A percentile compares a stretch with the other conserved stretches of the same genome.
These are phyloP conservation scores for Ogataea ramenticola DNA, from an alignment of 805 yeast genomes.

Conservation along the genomic window DNA sequence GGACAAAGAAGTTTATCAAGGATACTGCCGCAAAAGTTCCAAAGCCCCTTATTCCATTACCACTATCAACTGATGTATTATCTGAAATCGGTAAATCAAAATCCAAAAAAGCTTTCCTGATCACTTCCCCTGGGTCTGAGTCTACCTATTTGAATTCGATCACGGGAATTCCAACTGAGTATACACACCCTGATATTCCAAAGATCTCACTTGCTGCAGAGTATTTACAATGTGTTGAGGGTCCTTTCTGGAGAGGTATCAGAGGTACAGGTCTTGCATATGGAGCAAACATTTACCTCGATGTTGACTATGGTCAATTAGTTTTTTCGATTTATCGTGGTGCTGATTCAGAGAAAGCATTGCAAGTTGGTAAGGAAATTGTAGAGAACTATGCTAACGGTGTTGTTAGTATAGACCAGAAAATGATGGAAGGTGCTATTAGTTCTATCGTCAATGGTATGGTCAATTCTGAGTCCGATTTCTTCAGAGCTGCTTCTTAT, in stretches of 20 bases:
- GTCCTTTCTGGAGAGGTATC: conserved; percentile 95
- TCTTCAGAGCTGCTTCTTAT: conserved; percentile 53
- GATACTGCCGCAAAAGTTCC: not conserved
- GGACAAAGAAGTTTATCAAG: conserved; percentile 35
- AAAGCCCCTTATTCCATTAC: conserved; percentile 26
- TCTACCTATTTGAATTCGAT: conserved; percentile 61
- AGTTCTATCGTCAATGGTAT: conserved; percentile 66
- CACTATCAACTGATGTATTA: conserved; percentile 45
- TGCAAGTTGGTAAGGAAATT: conserved; percentile 53
- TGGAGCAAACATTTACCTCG: conserved; percentile 62
- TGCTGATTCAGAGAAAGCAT: conserved; percentile 65
- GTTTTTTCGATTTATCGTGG: conserved; percentile 71
- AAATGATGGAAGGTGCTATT: conserved; percentile 63
- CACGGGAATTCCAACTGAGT: conserved; percentile 53
- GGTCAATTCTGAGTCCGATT: conserved; percentile 63
- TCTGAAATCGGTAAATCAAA: conserved; percentile 52
- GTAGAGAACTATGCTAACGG: conserved; percentile 58
- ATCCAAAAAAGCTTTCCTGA: conserved; percentile 47
- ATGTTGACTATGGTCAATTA: conserved; percentile 60
- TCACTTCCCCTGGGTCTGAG: conserved; percentile 78
- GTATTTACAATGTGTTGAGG: conserved; percentile 80
- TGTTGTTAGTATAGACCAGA: conserved; percentile 42
- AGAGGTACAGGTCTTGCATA: conserved; percentile 94
- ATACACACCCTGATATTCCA: conserved; percentile 52
- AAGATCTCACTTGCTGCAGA: conserved; percentile 68